Conservation (phyloP, 2,329 filamentous ascomycete genomes). For the Pseudogymnoascus sp. region DNA sequence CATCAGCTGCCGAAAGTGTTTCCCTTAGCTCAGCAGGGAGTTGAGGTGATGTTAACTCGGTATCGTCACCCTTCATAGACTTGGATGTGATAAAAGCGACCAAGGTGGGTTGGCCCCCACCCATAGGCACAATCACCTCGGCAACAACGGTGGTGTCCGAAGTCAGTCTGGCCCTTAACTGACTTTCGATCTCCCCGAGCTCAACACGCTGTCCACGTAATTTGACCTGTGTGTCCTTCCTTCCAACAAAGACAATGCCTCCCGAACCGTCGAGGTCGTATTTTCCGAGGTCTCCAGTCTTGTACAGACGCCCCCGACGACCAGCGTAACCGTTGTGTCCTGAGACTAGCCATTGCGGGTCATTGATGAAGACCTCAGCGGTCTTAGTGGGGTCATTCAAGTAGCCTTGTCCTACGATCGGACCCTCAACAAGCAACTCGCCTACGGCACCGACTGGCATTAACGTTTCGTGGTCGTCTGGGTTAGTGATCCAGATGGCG, state of each 20-base stretch:
- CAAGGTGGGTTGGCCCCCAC: conserved; percentile 24
- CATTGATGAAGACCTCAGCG: conserved; percentile 45
- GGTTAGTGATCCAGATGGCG: conserved; percentile 31
- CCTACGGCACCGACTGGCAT: conserved; percentile 23
- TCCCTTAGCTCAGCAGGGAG: conserved; percentile 13
- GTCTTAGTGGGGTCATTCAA: conserved; percentile 51
- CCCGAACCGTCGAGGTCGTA: conserved; percentile 41
- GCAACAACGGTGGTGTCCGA: conserved; percentile 24
- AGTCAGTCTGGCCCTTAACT: conserved; percentile 31
- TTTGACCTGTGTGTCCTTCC: conserved; percentile 63
- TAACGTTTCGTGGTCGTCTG: conserved; percentile 16
- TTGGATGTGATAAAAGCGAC: conserved; percentile 27
- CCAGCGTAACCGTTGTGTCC: conserved; percentile 31
- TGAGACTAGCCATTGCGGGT: conserved; percentile 43
- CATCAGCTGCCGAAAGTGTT: conserved; percentile 15
- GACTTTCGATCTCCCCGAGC: conserved; percentile 42
- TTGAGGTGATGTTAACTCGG: conserved; percentile 15
- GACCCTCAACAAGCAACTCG: conserved; percentile 32
- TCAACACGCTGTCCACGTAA: conserved; percentile 58
- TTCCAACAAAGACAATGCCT: conserved; percentile 49
- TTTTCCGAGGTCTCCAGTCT: conserved; percentile 50
- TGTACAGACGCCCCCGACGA: conserved; percentile 42
- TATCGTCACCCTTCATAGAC: conserved; percentile 14
- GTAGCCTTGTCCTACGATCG: conserved; percentile 55
- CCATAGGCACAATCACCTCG: conserved; percentile 26